Conservation (phyloP, 345 rosid species). For the Cochlearia excelsa region DNA sequence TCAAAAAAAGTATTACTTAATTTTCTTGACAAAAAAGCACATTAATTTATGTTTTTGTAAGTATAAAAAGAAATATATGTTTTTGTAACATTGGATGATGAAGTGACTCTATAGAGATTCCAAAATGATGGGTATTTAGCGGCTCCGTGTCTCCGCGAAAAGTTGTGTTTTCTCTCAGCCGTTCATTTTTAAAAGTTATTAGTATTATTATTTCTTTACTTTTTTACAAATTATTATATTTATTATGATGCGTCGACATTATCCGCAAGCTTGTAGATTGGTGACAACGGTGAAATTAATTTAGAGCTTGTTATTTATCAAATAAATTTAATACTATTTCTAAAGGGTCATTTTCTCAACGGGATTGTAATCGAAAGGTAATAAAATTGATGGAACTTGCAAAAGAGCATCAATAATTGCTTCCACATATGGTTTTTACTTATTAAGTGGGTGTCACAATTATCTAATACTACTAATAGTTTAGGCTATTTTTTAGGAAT, state of each 20-base stretch:
- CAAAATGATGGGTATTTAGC: constrained; percentile 69
- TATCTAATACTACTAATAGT: constrained; percentile 18
- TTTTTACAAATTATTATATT: not conserved
- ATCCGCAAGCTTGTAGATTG: constrained; percentile 10
- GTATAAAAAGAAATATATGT: no score
- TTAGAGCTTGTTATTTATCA: constrained; percentile 5
- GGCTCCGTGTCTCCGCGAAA: constrained; percentile 98
- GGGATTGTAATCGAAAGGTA: not conserved
- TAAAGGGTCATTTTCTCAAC: not conserved
- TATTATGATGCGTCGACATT: constrained; percentile 16
- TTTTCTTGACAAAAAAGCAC: no score
- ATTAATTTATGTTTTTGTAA: no score
- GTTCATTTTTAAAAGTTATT: constrained; percentile 30
- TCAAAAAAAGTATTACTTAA: no score
- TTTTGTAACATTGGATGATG: constrained; percentile 1
- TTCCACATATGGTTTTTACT: constrained; percentile 2
- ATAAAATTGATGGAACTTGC: constrained; percentile 2
- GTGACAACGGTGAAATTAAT: constrained; percentile 14
- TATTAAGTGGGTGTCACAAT: not conserved
- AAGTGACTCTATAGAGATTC: constrained; percentile 48
- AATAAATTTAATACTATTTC: not conserved
- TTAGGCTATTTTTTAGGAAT: not conserved
- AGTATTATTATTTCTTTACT: not conserved
- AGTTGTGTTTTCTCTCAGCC: constrained; percentile 61
- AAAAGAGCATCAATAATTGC: constrained; percentile 16